These are phyloP conservation scores for Gossypium raimondii DNA, from an alignment of 345 rosid genomes.

Conservation along the genomic window DNA sequence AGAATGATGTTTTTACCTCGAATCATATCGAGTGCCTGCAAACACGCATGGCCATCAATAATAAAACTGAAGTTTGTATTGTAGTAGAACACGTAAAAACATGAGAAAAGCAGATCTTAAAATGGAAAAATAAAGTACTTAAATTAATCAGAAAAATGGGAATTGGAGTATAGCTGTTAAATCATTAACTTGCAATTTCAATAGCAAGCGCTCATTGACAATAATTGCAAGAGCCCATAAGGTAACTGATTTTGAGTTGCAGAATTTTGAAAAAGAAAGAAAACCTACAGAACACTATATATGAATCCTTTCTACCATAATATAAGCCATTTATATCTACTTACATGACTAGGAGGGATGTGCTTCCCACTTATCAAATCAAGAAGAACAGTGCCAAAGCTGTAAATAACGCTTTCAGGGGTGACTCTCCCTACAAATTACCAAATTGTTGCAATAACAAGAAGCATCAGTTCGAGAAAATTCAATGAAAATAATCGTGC, in stretches of 20 bases:
- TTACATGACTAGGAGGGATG: conserved; percentile 93
- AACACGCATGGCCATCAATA: conserved; percentile 13
- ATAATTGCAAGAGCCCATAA: not conserved
- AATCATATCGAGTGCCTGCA: conserved; percentile 95
- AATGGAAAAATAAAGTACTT: not conserved
- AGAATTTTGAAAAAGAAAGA: not conserved
- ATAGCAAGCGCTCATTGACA: not conserved
- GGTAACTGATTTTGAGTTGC: not conserved
- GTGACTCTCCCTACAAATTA: conserved; percentile 72
- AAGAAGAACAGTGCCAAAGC: conserved; percentile 91
- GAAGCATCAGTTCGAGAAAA: not conserved
- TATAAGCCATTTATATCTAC: conserved; percentile 22
- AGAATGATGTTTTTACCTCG: conserved; percentile 61
- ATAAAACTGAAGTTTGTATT: not conserved
- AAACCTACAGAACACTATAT: not conserved
- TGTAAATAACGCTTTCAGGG: conserved; percentile 85
- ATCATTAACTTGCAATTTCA: not conserved
- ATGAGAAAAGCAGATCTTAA: not conserved
- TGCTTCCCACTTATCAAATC: conserved; percentile 97
- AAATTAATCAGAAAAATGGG: not conserved
- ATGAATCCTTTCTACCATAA: not conserved
- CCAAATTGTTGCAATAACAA: not conserved
- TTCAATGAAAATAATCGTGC: not conserved
- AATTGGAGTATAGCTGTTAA: not conserved
- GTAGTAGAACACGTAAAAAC: not conserved